Conservation (phyloP, 2,329 filamentous ascomycete species). For the Zalaria sp. region DNA sequence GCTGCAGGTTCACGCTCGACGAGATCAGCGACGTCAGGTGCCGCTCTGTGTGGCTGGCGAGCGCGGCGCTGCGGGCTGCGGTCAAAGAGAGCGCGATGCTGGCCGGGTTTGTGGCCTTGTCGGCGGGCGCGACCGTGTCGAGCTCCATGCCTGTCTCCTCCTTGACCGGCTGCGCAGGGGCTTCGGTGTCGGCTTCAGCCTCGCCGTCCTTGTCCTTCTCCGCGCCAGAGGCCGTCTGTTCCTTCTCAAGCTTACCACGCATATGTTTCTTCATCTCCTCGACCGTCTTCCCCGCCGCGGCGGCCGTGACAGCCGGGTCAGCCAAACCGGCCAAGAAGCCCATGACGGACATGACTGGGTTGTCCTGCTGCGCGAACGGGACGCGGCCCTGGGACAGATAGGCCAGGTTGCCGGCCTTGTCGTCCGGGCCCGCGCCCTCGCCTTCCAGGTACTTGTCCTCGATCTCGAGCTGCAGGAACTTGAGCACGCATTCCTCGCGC, state of each 20-base stretch:
- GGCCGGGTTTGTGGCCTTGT: constrained; percentile 27
- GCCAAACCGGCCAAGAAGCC: constrained; percentile 85
- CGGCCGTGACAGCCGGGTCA: constrained; percentile 79
- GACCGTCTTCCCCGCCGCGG: constrained; percentile 76
- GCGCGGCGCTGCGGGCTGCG: constrained; percentile 70
- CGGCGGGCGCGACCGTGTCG: constrained; percentile 39
- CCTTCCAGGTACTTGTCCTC: constrained; percentile 87
- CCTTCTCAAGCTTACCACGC: constrained; percentile 61
- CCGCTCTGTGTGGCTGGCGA: constrained; percentile 91
- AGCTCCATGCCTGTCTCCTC: constrained; percentile 46
- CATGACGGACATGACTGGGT: constrained; percentile 92
- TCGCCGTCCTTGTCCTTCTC: constrained; percentile 41
- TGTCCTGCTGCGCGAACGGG: constrained; percentile 85
- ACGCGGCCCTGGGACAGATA: constrained; percentile 59
- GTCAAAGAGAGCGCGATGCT: constrained; percentile 76
- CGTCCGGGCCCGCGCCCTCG: constrained; percentile 39
- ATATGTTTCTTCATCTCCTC: constrained; percentile 73
- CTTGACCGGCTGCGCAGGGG: constrained; percentile 38
- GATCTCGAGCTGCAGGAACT: constrained; percentile 92
- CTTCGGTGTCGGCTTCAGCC: constrained; percentile 12
- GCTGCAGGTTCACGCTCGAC: constrained; percentile 80
- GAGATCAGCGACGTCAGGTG: constrained; percentile 92
- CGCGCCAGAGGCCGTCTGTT: constrained; percentile 33
- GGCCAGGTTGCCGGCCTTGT: constrained; percentile 43
- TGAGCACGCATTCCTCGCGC: constrained; percentile 88